Base-by-base conservation (phyloP, 2,329 filamentous ascomycete genomes). In the Pseudogymnoascus sp. region DNA sequence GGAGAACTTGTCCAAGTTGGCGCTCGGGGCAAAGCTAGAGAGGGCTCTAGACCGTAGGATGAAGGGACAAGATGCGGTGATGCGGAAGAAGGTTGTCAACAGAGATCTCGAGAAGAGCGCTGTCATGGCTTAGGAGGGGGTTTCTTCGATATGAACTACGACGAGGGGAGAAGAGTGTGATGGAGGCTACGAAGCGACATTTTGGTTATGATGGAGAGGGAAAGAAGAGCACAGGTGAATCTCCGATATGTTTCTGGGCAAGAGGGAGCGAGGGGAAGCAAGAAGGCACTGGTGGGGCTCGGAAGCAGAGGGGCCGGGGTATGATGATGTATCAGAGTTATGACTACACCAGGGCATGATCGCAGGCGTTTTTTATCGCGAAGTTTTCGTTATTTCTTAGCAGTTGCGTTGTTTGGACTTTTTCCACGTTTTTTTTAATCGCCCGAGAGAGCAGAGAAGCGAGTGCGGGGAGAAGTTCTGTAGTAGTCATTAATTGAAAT, bases 11-110 rank as follows among this genome's bases (percentile, higher is more conserved):
- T 85, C 82, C 77, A 89, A 89, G 75, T 77, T 90, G 68, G 88
- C 88, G 14, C 78, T 91, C 60, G 86, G 88, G 35, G 88, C 88
- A n/a, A 90, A 90, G 75, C 78, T 90, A 60, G 88, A 90, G 73
- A 81, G 88, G 63, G 88, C 88, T 2, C 78, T 91, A 31, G 82
- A 83, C 62, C 78, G 88, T 68, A 79, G 88, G 70, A 89, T 90
- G 87, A 85, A 82, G 8, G 77, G 85, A 59, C 88, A 91, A 73
- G 88, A 91, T 74, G 88, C 88, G 46, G 82, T 86, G 71, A 86
- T 88, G 75, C 50, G 40, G n/a, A 67, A 62, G 59, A 53, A 63
- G 26, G 24, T 43, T 40, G 60, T 37, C 11, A 63, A 40, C 28
- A 61, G 68, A 59, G 69, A 69, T 60, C 14, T 41, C 22, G 33